phyloP scores from a whole-genome alignment of 1,284 basidiomycete genomes.

The Lentinula novae-zelandiae region DNA sequence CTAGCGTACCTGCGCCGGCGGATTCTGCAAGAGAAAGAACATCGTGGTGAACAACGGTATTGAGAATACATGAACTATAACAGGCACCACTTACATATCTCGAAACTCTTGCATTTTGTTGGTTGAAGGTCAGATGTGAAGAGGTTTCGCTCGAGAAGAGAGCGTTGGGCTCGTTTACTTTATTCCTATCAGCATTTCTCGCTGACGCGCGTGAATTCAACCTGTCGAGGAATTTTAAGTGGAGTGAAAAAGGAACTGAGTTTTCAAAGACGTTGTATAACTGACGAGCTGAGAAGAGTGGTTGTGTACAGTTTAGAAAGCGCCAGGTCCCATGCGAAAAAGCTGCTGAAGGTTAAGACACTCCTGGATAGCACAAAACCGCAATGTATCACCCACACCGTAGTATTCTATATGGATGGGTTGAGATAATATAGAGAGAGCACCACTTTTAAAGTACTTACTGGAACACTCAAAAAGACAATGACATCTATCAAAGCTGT shows the following conservation, averaged over 20 bases:
- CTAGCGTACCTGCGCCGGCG: neutral
- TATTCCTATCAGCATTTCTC: neutral
- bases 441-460: neutral
- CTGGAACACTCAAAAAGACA: constrained; percentile 5
- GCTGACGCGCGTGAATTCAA: neutral
- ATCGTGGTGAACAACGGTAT: neutral
- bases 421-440: neutral
- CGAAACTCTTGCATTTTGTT: neutral
- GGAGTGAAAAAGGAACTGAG: neutral
- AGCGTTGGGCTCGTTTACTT: neutral
- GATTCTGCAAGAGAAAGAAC: neutral
- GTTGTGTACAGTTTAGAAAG: constrained; percentile 7
- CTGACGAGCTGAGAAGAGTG: constrained; percentile 4
- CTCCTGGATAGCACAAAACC: neutral
- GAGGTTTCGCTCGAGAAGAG: neutral
- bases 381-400: neutral
- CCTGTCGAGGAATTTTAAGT: neutral
- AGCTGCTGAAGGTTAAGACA: neutral
- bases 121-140: neutral
- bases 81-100: neutral
- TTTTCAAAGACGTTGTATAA: neutral
- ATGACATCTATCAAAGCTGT: constrained; percentile 2
- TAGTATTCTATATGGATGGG: neutral
- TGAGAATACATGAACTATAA: neutral
- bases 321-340: constrained; percentile 7